phyloP scores from a whole-genome alignment of 2,329 filamentous ascomycete genomes.

The Aspergillus sp. region DNA sequence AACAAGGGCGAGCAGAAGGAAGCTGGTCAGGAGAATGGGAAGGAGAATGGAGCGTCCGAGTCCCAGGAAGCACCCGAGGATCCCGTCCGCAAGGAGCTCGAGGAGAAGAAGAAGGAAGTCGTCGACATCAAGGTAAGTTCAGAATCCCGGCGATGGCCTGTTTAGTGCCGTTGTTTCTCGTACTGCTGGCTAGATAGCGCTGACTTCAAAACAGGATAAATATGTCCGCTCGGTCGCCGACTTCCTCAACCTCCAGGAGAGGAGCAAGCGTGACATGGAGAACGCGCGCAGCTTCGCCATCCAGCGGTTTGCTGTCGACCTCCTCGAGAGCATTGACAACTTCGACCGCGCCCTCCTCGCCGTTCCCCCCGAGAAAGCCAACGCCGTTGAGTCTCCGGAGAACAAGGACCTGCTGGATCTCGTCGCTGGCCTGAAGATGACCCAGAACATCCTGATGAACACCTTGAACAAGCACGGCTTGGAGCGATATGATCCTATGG shows the following conservation, averaged over 20 bases:
- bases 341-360: conserved; percentile 81
- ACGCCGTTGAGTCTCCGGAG: conserved; percentile 41
- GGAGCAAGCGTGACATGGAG: conserved; percentile 83
- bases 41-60: conserved; percentile 38
- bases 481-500: conserved; percentile 70
- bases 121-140: conserved; percentile 80
- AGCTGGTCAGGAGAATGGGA: conserved; percentile 23
- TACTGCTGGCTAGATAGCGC: too few relatives aligned
- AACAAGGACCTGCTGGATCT: conserved; percentile 69
- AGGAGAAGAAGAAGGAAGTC: conserved; percentile 62
- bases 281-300: conserved; percentile 85
- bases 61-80: conserved; percentile 35
- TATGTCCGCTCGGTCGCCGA: conserved; percentile 90
- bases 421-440: conserved; percentile 90
- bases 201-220: conserved; percentile 85
- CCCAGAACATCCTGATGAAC: conserved; percentile 73
- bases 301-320: conserved; percentile 85
- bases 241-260: conserved; percentile 95
- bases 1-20: conserved; percentile 29
- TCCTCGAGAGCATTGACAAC: conserved; percentile 93
- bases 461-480: conserved; percentile 92
- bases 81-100: conserved; percentile 55
- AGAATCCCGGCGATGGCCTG: too few relatives aligned
- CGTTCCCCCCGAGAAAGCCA: conserved; percentile 66
- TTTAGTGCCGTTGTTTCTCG: too few relatives aligned